These are phyloP conservation scores for Gossypium turneri DNA, from an alignment of 345 rosid species.

Conservation along the genomic window DNA sequence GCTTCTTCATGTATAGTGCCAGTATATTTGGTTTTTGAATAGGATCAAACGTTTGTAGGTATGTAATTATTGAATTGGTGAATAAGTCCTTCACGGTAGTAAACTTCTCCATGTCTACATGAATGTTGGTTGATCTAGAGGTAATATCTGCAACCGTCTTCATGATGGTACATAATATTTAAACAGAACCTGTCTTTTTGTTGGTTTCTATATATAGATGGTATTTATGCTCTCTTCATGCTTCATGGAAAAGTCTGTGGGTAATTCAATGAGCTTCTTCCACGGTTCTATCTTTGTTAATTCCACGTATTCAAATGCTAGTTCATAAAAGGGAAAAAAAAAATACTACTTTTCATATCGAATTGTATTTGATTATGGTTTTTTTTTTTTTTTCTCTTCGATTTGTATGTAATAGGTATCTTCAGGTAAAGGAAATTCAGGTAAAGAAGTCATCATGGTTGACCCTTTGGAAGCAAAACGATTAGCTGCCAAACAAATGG, in stretches of 20 bases:
- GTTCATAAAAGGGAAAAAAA: background rate
- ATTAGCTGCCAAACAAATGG: conserved; percentile 76
- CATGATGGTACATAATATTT: background rate
- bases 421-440: conserved; percentile 30
- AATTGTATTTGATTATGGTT: background rate
- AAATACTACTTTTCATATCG: background rate
- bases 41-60: conserved; percentile 34
- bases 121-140: conserved; percentile 10
- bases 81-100: conserved; percentile 5
- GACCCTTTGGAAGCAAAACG: conserved; percentile 88
- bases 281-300: background rate
- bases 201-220: background rate
- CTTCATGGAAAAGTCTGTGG: background rate
- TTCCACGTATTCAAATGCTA: background rate
- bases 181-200: background rate
- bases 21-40: conserved; percentile 34
- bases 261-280: background rate
- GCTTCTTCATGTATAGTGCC: conserved; percentile 32
- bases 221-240: background rate
- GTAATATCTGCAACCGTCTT: conserved; percentile 5
- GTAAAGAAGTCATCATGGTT: conserved; percentile 65
- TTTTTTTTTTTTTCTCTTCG: background rate
- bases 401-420: conserved; percentile 35
- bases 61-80: conserved; percentile 25
- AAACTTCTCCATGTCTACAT: conserved; percentile 7